Percentiles rank a stretch among this genome's conserved stretches.
Conservation (phyloP, 768 basidiomycete genomes). For the Candolleomyces aberdarensis region DNA sequence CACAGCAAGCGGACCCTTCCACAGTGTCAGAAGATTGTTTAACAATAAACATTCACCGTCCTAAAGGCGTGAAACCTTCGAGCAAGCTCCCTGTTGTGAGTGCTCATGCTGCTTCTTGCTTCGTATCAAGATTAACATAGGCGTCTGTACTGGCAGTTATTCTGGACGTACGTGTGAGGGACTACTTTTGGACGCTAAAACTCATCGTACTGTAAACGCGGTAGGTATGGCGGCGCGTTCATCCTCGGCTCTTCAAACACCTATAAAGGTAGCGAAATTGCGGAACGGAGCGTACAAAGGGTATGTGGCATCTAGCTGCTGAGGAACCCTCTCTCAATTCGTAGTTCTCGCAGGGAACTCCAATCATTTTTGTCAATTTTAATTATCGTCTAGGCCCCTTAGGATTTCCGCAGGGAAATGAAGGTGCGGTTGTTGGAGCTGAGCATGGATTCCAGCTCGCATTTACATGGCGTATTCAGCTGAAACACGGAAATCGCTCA, state of each 20-base stretch:
- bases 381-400: constrained; percentile 44
- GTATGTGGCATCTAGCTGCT: constrained; percentile 6
- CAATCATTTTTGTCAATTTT: constrained; percentile 39
- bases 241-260: too few relatives aligned
- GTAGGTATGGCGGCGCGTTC: too few relatives aligned
- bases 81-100: constrained; percentile 38
- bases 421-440: constrained; percentile 30
- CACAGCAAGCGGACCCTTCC: neutral
- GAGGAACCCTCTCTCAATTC: too few relatives aligned
- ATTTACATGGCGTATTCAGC: constrained; percentile 28
- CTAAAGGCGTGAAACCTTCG: constrained; percentile 28
- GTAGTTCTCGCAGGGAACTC: constrained; percentile 29
- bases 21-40: constrained; percentile 56
- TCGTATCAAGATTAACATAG: neutral
- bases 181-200: too few relatives aligned
- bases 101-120: neutral
- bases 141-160: constrained; percentile 22
- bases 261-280: too few relatives aligned
- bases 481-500: constrained; percentile 32
- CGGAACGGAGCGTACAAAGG: too few relatives aligned
- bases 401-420: constrained; percentile 40
- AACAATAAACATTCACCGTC: constrained; percentile 56
- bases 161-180: constrained; percentile 32
- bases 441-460: constrained; percentile 27
- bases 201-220: too few relatives aligned